Base-by-base conservation (phyloP, 306 rosid species). In the Heteromeles arbutifolia region DNA sequence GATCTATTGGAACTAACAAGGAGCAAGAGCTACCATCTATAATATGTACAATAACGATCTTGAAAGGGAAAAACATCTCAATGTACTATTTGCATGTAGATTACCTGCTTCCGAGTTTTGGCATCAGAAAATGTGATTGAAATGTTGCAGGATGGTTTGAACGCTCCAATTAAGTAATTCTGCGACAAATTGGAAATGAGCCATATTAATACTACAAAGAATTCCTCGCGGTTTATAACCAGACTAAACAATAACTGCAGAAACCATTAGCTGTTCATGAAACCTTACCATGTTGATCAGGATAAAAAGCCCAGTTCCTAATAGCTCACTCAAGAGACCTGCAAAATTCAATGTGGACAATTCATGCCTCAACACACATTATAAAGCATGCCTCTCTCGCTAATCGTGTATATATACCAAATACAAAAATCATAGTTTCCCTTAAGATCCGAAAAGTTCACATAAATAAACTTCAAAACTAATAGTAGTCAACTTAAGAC, bases 81-180 rank as follows among this genome's bases (percentile, higher is more conserved):
- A 7, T 13, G 21, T 29, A 37, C 18, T 39, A 6, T 41, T 25
- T 53, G 59, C 9, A 3, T 11, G 4, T 67, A 29, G 26, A 53
- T 25, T 78, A 92, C 99, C 99, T 96, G 99, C 87, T 92, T 96
- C 3, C 99, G 93, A 64, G 82, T 96, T 82, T 96, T 96, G 14
- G 92, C 99, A 85, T 96, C 99, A 7, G 84, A 50, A 73, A 96
- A 89, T 56, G 98, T 75, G 79, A 96, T 84, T 70, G 96, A 80
- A 67, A 96, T 83, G 82, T 85, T 88, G 76, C 98, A 92, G 26
- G 99, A 90, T 50, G 99, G 99, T 87, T 96, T 96, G 93, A 96
- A 96, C 82, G 99, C 99, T 88, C 98, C 99, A 45, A 96, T 91
- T 75, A 96, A 84, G 87, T 89, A 96, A 88, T 96, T 96, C 99